These are phyloP conservation scores for Trichoderma harzianum DNA, from an alignment of 2,329 filamentous ascomycete genomes.

Conservation along the genomic window DNA sequence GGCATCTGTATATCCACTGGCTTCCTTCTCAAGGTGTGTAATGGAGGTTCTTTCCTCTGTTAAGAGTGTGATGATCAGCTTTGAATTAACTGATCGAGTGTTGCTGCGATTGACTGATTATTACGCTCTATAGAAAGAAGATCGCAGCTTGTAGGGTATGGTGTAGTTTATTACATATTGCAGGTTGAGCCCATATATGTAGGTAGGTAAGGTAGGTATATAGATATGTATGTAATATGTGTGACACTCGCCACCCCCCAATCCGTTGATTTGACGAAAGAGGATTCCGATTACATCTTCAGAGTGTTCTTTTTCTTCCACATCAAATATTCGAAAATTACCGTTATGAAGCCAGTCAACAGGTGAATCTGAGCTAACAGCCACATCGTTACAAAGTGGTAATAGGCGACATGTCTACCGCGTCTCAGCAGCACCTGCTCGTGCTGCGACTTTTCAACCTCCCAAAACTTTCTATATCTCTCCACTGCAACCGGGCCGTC, in stretches of 20 bases:
- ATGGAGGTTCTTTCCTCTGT: too few relatives aligned
- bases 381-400: neutral
- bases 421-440: neutral
- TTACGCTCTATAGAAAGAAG: neutral
- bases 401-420: neutral
- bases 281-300: neutral
- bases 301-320: neutral
- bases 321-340: neutral
- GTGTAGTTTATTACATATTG: too few relatives aligned
- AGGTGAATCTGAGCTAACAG: neutral
- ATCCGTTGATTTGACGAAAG: neutral
- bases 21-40: too few relatives aligned
- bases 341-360: neutral
- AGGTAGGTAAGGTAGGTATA: too few relatives aligned
- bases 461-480: constrained; percentile 13
- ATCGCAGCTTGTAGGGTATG: neutral
- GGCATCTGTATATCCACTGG: too few relatives aligned
- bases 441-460: neutral
- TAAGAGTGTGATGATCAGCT: neutral
- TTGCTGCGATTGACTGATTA: neutral
- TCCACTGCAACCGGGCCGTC: neutral
- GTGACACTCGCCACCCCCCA: too few relatives aligned
- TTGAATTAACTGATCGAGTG: too few relatives aligned
- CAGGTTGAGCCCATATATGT: too few relatives aligned
- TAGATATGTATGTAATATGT: too few relatives aligned